A percentile compares a stretch with the other conserved stretches of the same genome.
phyloP scores from a whole-genome alignment of 2,329 filamentous ascomycete species.

The Xylariomycetidae sp. region DNA sequence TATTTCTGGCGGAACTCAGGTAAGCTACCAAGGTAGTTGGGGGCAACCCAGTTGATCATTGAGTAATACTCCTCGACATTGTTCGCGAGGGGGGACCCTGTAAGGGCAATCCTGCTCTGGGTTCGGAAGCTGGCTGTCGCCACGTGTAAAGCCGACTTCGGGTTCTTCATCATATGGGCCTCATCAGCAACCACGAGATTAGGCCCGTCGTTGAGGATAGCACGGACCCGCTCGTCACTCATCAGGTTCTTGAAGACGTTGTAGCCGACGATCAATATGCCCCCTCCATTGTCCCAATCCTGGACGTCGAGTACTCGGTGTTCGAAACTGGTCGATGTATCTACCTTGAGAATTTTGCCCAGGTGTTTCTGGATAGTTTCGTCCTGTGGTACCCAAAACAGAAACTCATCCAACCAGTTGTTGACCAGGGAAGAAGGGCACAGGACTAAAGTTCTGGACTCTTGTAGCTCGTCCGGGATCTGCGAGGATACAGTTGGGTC shows the following conservation, averaged over 20 bases:
- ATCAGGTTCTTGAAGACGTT: slow-evolving; percentile 50
- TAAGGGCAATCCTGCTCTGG: slow-evolving; percentile 71
- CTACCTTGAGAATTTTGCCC: slow-evolving; percentile 52
- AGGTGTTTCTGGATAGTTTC: slow-evolving; percentile 47
- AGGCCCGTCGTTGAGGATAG: slow-evolving; percentile 51
- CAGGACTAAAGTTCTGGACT: slow-evolving; percentile 62
- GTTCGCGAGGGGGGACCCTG: slow-evolving; percentile 81
- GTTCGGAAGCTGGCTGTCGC: slow-evolving; percentile 58
- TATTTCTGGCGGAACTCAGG: slow-evolving; percentile 67
- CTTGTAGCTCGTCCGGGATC: slow-evolving; percentile 59
- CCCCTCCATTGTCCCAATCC: slow-evolving; percentile 59
- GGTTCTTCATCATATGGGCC: slow-evolving; percentile 73
- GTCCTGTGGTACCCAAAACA: too few relatives aligned
- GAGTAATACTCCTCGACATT: slow-evolving; percentile 76
- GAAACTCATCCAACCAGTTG: slow-evolving; percentile 78
- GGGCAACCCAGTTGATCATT: slow-evolving; percentile 86
- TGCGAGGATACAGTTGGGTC: slow-evolving; percentile 55
- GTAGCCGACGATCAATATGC: slow-evolving; percentile 74
- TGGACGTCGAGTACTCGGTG: slow-evolving; percentile 41
- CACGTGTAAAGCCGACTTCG: slow-evolving; percentile 41
- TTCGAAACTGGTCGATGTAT: slow-evolving; percentile 27
- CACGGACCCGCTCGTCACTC: slow-evolving; percentile 13
- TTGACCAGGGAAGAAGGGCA: slow-evolving; percentile 69
- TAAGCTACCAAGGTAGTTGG: slow-evolving; percentile 65
- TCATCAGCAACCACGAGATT: slow-evolving; percentile 80